A percentile compares a stretch with the other conserved stretches of the same genome.
These are phyloP conservation scores for Penicillium canescens DNA, from an alignment of 495 filamentous ascomycete genomes.

Conservation along the genomic window DNA sequence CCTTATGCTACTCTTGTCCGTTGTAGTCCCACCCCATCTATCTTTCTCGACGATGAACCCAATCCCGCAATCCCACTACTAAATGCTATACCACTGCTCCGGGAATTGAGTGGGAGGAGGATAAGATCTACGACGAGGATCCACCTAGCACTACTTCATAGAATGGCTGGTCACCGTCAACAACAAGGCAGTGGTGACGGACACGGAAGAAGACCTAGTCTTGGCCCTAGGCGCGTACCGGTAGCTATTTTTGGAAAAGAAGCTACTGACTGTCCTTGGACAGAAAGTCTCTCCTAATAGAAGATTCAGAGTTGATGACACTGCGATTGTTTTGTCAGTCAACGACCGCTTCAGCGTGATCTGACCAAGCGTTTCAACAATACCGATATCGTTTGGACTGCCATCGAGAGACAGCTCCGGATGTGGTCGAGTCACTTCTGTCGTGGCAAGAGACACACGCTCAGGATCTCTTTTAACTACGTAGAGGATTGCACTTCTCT, in stretches of 20 bases:
- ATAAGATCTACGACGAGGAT: slow-evolving; percentile 26
- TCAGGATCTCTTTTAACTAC: slow-evolving; percentile 13
- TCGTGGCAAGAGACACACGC: slow-evolving; percentile 6
- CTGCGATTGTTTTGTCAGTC: slow-evolving; percentile 13
- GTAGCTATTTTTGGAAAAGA: background rate
- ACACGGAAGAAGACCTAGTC: slow-evolving; percentile 28
- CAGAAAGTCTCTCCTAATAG: slow-evolving; percentile 2
- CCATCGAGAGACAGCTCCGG: slow-evolving; percentile 6
- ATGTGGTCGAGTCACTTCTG: slow-evolving; percentile 6
- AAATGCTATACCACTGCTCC: background rate
- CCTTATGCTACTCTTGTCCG: background rate
- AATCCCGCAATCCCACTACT: background rate
- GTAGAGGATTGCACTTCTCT: slow-evolving; percentile 2
- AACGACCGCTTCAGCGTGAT: slow-evolving; percentile 13
- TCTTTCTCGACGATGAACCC: background rate
- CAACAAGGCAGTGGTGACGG: slow-evolving; percentile 25
- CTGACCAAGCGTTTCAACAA: slow-evolving; percentile 15
- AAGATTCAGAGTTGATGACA: slow-evolving; percentile 9
- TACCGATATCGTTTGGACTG: no score
- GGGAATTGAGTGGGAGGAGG: slow-evolving; percentile 3
- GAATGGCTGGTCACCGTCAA: slow-evolving; percentile 33
- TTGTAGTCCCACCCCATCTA: background rate
- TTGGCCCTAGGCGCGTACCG: slow-evolving; percentile 16
- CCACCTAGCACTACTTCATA: slow-evolving; percentile 32
- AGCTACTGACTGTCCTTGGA: slow-evolving; percentile 5